Base-by-base conservation (phyloP, 176 grass and related monocot genomes). In the Oryza officinalis region DNA sequence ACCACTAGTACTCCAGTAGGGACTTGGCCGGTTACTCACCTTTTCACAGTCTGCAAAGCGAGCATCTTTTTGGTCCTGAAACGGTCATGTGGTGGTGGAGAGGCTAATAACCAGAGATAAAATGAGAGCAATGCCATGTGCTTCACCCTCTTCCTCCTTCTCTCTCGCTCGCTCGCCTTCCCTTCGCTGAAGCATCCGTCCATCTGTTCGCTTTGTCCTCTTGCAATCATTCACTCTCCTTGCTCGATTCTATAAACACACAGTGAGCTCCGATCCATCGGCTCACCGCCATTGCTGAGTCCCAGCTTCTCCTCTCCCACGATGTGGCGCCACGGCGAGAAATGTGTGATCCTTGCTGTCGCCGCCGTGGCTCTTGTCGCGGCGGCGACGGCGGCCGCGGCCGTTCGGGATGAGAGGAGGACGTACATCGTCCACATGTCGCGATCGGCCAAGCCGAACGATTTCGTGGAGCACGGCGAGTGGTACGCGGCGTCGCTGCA, bases 381-480 rank as follows among this genome's bases (percentile, higher is more conserved):
- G 5, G 18, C 31, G 2, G 52, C 80, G 35, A 37, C 35, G 7
- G 35, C 47, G 30, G 78, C 59, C 0, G 27, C 35, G 40, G 4
- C 18, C 4, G 72, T 10, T 1, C 54, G 28, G 23, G 84, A 82
- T 1, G 67, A 46, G 27, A 85, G 93, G 50, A 13, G 30, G 43
- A 98, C 96, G 18, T 99, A 96, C 66, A 96, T 99, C 82, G 89
- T 99, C 23, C 96, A 99, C 74, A 90, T 90, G 89, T 85, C 85
- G 38, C 85, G 85, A 8, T 85, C 87, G 1, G 87, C 92, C 74
- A 99, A 90, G 96, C 93, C 91, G 46, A 69, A 27, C 14, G 69
- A 80, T 20, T 99, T 96, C 72, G 63, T 45, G 57, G 90, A 90
- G 82, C 91, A 75, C 28, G 68, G 52, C 6, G 87, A 85, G 28